phyloP scores from a whole-genome alignment of 345 rosid genomes.

The Toxicodendron radicans region DNA sequence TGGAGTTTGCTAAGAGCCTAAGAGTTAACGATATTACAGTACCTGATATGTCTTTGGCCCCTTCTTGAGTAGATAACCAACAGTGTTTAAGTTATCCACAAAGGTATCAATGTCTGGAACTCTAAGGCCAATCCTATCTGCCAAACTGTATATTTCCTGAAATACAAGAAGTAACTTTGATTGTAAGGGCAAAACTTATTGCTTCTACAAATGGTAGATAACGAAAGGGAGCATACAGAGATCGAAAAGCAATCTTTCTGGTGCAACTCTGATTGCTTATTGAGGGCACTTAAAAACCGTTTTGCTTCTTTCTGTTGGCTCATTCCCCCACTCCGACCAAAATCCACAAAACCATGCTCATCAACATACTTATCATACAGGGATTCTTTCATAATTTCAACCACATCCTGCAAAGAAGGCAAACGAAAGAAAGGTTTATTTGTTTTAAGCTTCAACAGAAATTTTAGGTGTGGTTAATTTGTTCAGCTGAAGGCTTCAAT shows the following conservation, averaged over 20 bases:
- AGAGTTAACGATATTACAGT: constrained; percentile 11
- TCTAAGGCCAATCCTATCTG: constrained; percentile 80
- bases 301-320: constrained; percentile 97
- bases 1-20: background rate
- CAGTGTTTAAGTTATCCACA: constrained; percentile 83
- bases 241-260: constrained; percentile 85
- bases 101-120: constrained; percentile 89
- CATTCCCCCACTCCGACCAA: constrained; percentile 94
- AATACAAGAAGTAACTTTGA: constrained; percentile 17
- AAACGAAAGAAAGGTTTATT: background rate
- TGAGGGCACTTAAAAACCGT: constrained; percentile 84
- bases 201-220: constrained; percentile 12
- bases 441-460: background rate
- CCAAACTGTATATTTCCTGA: constrained; percentile 95
- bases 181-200: constrained; percentile 6
- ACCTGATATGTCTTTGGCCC: constrained; percentile 96
- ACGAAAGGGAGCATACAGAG: constrained; percentile 50
- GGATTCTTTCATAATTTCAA: constrained; percentile 97
- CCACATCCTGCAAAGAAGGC: constrained; percentile 69
- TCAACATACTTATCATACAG: constrained; percentile 83
- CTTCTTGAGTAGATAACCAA: constrained; percentile 85
- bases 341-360: constrained; percentile 91
- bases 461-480: background rate
- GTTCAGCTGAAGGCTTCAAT: constrained; percentile 9
- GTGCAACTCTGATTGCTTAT: constrained; percentile 82